Conservation (phyloP, 2,329 filamentous ascomycete genomes). For the Leptographium radiaticola region DNA sequence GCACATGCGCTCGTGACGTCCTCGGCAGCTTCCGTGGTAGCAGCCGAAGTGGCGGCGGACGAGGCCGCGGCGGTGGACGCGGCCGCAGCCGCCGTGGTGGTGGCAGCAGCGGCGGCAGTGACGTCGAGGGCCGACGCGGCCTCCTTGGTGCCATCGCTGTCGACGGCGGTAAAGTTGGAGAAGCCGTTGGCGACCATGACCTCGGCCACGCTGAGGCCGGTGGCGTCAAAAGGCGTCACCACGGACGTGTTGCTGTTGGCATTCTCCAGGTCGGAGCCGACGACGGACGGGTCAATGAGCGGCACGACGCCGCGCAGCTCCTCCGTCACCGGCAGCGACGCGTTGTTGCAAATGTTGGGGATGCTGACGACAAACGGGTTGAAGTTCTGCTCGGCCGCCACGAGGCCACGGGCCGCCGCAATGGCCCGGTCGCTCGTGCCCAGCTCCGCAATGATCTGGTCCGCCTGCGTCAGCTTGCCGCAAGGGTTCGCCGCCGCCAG, state of each 20-base stretch:
- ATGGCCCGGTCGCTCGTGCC: slow-evolving; percentile 46
- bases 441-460: slow-evolving; percentile 48
- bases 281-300: slow-evolving; percentile 51
- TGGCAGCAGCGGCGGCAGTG: slow-evolving; percentile 16
- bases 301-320: slow-evolving; percentile 54
- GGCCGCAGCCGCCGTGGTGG: slow-evolving; percentile 7
- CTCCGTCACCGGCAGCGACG: slow-evolving; percentile 45
- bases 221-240: slow-evolving; percentile 40
- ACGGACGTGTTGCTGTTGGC: slow-evolving; percentile 42
- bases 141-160: slow-evolving; percentile 17
- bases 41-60: background rate
- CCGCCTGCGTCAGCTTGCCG: slow-evolving; percentile 44
- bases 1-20: background rate
- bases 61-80: slow-evolving; percentile 1
- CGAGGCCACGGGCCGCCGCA: slow-evolving; percentile 34
- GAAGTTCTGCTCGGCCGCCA: slow-evolving; percentile 14
- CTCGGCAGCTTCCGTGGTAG: background rate
- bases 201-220: slow-evolving; percentile 52
- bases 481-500: slow-evolving; percentile 37
- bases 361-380: slow-evolving; percentile 42
- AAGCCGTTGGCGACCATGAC: slow-evolving; percentile 50
- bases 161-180: slow-evolving; percentile 39
- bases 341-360: slow-evolving; percentile 51
- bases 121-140: slow-evolving; percentile 14
- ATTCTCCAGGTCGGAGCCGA: slow-evolving; percentile 43